Evolutionary conservation across 1,284 basidiomycete species (phyloP).

Genomic region (Ganoderma multipileum): DNA sequence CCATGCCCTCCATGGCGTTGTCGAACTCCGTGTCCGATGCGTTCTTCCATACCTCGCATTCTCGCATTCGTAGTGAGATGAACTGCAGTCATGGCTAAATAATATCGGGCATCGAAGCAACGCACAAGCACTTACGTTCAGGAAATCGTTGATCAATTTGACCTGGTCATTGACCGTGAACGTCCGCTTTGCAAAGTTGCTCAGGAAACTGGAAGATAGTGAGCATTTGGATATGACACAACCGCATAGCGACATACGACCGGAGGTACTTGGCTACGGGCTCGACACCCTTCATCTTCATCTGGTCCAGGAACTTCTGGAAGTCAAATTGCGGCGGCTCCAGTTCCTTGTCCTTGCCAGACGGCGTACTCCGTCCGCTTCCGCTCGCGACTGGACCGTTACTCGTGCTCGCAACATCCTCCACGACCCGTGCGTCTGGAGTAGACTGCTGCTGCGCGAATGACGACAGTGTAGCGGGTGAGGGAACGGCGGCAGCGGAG

Average conservation of each 20-base stretch:
- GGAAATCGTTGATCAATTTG: conserved; percentile 92
- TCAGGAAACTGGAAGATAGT: conserved; percentile 72
- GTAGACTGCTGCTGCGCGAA: conserved; percentile 59
- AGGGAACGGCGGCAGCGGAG: conserved; percentile 54
- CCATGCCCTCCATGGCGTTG: conserved; percentile 98
- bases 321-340: conserved; percentile 75
- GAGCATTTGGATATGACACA: background rate
- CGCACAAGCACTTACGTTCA: conserved; percentile 63
- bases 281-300: conserved; percentile 85
- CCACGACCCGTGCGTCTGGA: conserved; percentile 22
- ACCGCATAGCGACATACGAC: conserved; percentile 65
- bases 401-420: conserved; percentile 13
- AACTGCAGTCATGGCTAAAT: conserved; percentile 59
- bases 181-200: conserved; percentile 89
- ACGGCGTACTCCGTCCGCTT: conserved; percentile 36
- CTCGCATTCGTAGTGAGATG: conserved; percentile 87
- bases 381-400: conserved; percentile 16
- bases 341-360: conserved; percentile 29
- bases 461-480: conserved; percentile 60
- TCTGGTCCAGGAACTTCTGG: conserved; percentile 89
- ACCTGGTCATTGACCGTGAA: conserved; percentile 92
- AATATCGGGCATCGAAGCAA: background rate
- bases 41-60: conserved; percentile 83
- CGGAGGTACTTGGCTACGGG: conserved; percentile 90
- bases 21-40: conserved; percentile 88